Evolutionary conservation across 2,329 filamentous ascomycete species (phyloP), one percentile per base, ranked within the genome.

Genomic region (Fusarium concolor): DNA sequence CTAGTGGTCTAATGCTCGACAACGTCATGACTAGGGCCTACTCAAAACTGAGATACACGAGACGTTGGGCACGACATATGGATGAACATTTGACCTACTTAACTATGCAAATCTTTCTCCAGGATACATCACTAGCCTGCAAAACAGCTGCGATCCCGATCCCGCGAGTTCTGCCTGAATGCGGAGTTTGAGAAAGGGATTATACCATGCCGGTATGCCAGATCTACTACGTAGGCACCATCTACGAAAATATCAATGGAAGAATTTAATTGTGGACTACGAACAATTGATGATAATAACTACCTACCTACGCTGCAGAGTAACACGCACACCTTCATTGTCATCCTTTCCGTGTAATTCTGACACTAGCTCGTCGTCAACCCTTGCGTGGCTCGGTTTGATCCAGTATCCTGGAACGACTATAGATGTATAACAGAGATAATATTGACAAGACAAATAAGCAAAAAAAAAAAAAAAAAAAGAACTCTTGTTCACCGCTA

Each of bases 311-410:
- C 31, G 24, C 31, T 64, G 46, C 49, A 66, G 54, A 57, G 63
- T 62, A 63, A 52, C 55, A 66, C 66, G 56, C 56, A 57, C 59
- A 39, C 51, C 59, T 68, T 59, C 51, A 52, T 67, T 59, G 60
- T 62, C 44, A 68, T 71, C 41, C 56, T 60, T 52, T 46, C 45
- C 52, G 64, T 56, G 50, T 46, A 28, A 51, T 37, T 59, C 53
- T 69, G 45, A 44, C 62, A 51, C 62, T 70, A 63, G 57, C 57
- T 57, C 58, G 42, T 51, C 46, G 22, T 38, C 37, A 38, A 62
- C 45, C 61, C 65, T 66, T 57, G 61, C 61, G 42, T 62, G 46
- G 63, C 63, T 51, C 62, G 52, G 47, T 24, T 35, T 43, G 41
- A 42, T 50, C 54, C 67, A 62, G 50, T 35, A 56, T 51, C 26